phyloP scores from a whole-genome alignment of 1,139 yeast species.

The Hemisphaericaspora lyxosophila region DNA sequence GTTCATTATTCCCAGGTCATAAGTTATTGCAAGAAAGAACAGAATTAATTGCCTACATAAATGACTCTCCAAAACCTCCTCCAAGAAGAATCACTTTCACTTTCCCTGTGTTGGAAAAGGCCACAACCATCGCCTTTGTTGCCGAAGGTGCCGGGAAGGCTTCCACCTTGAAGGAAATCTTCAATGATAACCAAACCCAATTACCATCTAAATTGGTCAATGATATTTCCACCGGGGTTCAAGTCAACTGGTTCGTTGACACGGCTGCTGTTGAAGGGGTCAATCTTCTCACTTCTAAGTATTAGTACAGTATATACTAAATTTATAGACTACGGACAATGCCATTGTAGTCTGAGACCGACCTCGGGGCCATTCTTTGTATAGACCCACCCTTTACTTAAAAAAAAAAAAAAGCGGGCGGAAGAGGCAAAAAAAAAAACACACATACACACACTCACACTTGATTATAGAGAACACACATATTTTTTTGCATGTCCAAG shows the following conservation, averaged over 20 bases:
- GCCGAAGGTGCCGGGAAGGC: conserved; percentile 90
- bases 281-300: conserved; percentile 48
- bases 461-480: not conserved
- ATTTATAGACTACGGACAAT: not conserved
- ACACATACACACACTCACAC: too few relatives aligned
- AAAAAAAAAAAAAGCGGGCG: too few relatives aligned
- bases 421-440: too few relatives aligned
- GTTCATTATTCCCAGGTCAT: conserved; percentile 70
- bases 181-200: conserved; percentile 47
- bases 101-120: conserved; percentile 58
- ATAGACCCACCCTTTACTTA: too few relatives aligned
- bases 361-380: too few relatives aligned
- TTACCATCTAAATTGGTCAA: conserved; percentile 81
- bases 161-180: conserved; percentile 67
- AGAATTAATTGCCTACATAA: conserved; percentile 41
- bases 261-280: conserved; percentile 70
- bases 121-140: conserved; percentile 68
- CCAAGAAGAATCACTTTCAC: conserved; percentile 75
- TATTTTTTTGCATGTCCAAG: not conserved
- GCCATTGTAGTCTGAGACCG: too few relatives aligned
- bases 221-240: conserved; percentile 38
- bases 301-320: conserved; percentile 19
- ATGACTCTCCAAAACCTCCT: conserved; percentile 76
- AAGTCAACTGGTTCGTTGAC: conserved; percentile 81
- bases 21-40: conserved; percentile 41